phyloP scores from a whole-genome alignment of 2,329 filamentous ascomycete genomes.

The Eutypella sp. region DNA sequence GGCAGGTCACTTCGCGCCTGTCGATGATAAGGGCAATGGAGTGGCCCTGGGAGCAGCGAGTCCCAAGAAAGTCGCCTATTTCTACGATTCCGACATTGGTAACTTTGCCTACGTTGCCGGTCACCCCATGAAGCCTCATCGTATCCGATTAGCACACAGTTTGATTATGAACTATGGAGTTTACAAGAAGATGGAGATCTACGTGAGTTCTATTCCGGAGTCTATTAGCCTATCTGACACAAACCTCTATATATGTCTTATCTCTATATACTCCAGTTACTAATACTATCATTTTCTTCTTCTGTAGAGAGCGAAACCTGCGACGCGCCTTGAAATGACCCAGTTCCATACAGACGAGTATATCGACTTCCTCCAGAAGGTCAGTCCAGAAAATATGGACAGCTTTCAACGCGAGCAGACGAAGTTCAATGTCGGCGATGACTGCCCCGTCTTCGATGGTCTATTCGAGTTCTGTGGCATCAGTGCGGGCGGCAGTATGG shows the following conservation, averaged over 20 bases:
- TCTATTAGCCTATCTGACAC: no score
- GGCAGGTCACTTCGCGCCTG: conserved; percentile 41
- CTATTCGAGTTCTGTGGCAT: conserved; percentile 96
- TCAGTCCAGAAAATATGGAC: conserved; percentile 99
- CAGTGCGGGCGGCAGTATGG: conserved; percentile 89
- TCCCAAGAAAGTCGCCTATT: conserved; percentile 88
- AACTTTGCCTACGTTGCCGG: conserved; percentile 97
- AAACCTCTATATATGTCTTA: no score
- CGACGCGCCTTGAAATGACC: conserved; percentile 82
- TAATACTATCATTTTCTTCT: conserved; percentile 56
- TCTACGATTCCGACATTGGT: conserved; percentile 96
- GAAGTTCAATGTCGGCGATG: conserved; percentile 92
- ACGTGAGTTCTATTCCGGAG: conserved; percentile 62
- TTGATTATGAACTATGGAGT: conserved; percentile 94
- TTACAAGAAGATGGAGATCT: conserved; percentile 95
- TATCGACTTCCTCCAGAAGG: conserved; percentile 89
- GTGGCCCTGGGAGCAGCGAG: conserved; percentile 39
- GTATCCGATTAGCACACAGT: conserved; percentile 89
- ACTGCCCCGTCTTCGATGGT: conserved; percentile 96
- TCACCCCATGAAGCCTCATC: conserved; percentile 98
- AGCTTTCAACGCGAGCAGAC: conserved; percentile 83
- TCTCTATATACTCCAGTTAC: conserved; percentile 16
- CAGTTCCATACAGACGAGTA: conserved; percentile 95
- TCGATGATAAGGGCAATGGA: conserved; percentile 49
- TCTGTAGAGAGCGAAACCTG: conserved; percentile 72